A percentile compares a stretch with the other conserved stretches of the same genome.
Conservation (phyloP, 768 basidiomycete species). For the Hypsizygus marmoreus region DNA sequence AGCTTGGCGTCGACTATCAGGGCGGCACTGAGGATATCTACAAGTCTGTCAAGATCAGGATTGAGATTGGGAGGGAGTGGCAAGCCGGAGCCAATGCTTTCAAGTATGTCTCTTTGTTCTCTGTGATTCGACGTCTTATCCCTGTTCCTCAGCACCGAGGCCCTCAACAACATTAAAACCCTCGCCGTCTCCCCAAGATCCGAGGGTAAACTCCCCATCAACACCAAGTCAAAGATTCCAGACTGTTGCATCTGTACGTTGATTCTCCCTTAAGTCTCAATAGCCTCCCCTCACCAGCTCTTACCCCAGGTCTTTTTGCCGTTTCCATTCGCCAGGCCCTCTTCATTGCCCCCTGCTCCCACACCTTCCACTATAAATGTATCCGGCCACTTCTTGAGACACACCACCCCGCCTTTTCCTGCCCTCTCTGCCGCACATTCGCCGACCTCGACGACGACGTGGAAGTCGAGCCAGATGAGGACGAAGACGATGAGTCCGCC, state of each 20-base stretch:
- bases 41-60: conserved; percentile 93
- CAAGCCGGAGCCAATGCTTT: conserved; percentile 86
- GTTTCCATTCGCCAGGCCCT: conserved; percentile 94
- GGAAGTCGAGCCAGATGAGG: conserved; percentile 47
- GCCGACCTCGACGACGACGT: conserved; percentile 96
- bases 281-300: conserved; percentile 7
- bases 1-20: conserved; percentile 97
- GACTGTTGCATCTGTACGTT: conserved; percentile 93
- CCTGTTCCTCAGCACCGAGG: conserved; percentile 48
- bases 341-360: conserved; percentile 97
- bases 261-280: background rate
- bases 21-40: conserved; percentile 97
- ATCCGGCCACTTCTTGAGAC: conserved; percentile 86
- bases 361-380: conserved; percentile 96
- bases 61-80: conserved; percentile 91
- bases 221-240: conserved; percentile 47
- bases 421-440: conserved; percentile 93
- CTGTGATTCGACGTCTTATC: conserved; percentile 6
- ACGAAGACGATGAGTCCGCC: conserved; percentile 8
- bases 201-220: conserved; percentile 13
- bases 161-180: conserved; percentile 78
- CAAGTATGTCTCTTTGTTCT: conserved; percentile 54
- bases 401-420: conserved; percentile 94
- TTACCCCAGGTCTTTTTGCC: conserved; percentile 58
- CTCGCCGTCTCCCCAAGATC: conserved; percentile 46